Conservation (phyloP, 495 filamentous ascomycete genomes). For the Xylaria cubensis region DNA sequence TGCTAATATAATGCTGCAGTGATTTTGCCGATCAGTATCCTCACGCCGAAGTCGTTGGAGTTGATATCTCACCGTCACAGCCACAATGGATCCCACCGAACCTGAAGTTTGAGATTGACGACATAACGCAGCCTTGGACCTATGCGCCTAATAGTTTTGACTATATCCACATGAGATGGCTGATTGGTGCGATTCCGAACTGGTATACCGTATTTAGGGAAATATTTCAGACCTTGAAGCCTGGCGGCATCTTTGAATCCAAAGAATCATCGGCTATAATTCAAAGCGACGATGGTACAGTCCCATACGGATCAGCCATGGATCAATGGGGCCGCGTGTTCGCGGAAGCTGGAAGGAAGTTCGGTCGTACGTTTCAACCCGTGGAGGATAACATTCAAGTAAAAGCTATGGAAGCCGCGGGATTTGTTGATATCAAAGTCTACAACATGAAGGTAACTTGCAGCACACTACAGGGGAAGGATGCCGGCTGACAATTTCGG, state of each 20-base stretch:
- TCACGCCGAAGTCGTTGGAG: slow-evolving; percentile 58
- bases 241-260: slow-evolving; percentile 53
- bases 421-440: slow-evolving; percentile 52
- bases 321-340: slow-evolving; percentile 54
- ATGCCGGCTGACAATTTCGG: not conserved
- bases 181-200: slow-evolving; percentile 63
- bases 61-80: slow-evolving; percentile 62
- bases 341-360: slow-evolving; percentile 49
- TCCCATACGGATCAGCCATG: slow-evolving; percentile 52
- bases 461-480: not conserved
- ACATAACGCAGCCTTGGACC: slow-evolving; percentile 57
- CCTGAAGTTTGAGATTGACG: slow-evolving; percentile 62
- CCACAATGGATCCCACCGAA: slow-evolving; percentile 58
- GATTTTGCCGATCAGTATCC: slow-evolving; percentile 67
- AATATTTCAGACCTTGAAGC: slow-evolving; percentile 37
- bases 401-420: slow-evolving; percentile 43
- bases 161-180: slow-evolving; percentile 64
- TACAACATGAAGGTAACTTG: slow-evolving; percentile 47
- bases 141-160: slow-evolving; percentile 56
- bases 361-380: slow-evolving; percentile 56
- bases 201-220: slow-evolving; percentile 55
- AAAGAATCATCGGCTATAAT: slow-evolving; percentile 52
- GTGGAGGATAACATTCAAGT: slow-evolving; percentile 45
- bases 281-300: slow-evolving; percentile 57
- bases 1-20: slow-evolving; percentile 32